A percentile compares a stretch with the other conserved stretches of the same genome.
Evolutionary conservation across 1,284 basidiomycete genomes (phyloP).

Genomic region (Leccinum fallax): DNA sequence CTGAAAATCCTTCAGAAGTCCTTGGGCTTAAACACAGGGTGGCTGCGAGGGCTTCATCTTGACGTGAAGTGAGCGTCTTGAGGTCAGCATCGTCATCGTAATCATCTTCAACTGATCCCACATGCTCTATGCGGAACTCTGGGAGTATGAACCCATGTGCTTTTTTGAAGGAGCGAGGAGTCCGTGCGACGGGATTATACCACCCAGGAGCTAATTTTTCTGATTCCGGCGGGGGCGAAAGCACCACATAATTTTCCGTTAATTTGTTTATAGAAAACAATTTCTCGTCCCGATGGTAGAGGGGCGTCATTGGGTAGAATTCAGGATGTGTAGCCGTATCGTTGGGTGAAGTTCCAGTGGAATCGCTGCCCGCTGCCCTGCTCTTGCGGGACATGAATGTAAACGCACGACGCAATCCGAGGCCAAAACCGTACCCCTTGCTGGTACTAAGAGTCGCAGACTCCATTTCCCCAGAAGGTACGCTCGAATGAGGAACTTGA

Average conservation of each 20-base stretch:
- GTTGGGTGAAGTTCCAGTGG: slow-evolving; percentile 22
- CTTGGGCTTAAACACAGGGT: slow-evolving; percentile 34
- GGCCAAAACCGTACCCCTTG: slow-evolving; percentile 37
- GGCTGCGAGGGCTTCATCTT: slow-evolving; percentile 38
- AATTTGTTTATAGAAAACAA: slow-evolving; percentile 29
- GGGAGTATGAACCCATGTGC: slow-evolving; percentile 24
- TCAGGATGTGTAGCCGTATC: slow-evolving; percentile 14
- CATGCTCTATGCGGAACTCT: slow-evolving; percentile 18
- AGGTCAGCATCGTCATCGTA: slow-evolving; percentile 34
- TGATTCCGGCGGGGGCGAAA: slow-evolving; percentile 29
- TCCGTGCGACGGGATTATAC: slow-evolving; percentile 26
- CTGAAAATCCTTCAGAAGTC: slow-evolving; percentile 27
- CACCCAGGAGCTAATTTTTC: slow-evolving; percentile 38
- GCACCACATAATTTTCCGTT: slow-evolving; percentile 17
- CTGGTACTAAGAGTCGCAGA: slow-evolving; percentile 31
- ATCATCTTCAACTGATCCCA: slow-evolving; percentile 28
- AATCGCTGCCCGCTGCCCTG: slow-evolving; percentile 20
- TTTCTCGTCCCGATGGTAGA: slow-evolving; percentile 31
- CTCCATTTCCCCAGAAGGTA: slow-evolving; percentile 30
- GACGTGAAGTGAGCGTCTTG: slow-evolving; percentile 32
- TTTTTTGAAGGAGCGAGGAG: slow-evolving; percentile 13
- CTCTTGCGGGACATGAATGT: slow-evolving; percentile 29
- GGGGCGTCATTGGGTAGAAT: slow-evolving; percentile 28
- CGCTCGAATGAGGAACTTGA: slow-evolving; percentile 5
- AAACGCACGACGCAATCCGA: slow-evolving; percentile 33